Conservation (phyloP, 2,329 filamentous ascomycete species). For the Leptographium procerum region DNA sequence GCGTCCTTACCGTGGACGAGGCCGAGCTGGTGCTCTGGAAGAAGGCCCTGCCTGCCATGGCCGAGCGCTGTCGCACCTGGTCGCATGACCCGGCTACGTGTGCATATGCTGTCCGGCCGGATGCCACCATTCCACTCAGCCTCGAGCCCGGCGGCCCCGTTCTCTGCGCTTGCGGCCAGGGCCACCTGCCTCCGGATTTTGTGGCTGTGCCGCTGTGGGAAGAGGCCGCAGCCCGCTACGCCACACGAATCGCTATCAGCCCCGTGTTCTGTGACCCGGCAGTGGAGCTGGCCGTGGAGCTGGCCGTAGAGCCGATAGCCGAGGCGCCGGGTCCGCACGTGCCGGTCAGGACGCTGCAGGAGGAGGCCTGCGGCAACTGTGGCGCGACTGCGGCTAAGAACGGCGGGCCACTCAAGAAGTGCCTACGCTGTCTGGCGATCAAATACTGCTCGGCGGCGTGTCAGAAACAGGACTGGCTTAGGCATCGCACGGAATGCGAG, state of each 20-base stretch:
- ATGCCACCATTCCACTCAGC: conserved; percentile 26
- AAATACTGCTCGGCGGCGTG: conserved; percentile 42
- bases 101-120: conserved; percentile 28
- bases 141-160: conserved; percentile 23
- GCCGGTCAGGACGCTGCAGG: neutral
- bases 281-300: conserved; percentile 21
- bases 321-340: conserved; percentile 19
- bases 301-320: neutral
- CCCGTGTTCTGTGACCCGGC: conserved; percentile 35
- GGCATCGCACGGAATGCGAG: conserved; percentile 22
- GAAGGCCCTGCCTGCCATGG: conserved; percentile 28
- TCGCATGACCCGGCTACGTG: conserved; percentile 26
- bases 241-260: conserved; percentile 47
- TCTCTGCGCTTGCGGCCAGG: conserved; percentile 35
- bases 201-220: conserved; percentile 31
- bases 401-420: conserved; percentile 28
- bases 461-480: conserved; percentile 43
- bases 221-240: conserved; percentile 24
- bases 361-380: conserved; percentile 25
- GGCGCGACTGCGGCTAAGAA: conserved; percentile 19
- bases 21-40: conserved; percentile 47
- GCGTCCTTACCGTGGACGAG: conserved; percentile 30
- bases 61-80: conserved; percentile 39
- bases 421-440: conserved; percentile 29
- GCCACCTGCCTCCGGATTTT: conserved; percentile 28